These are phyloP conservation scores for Trichoderma koningiopsis DNA, from an alignment of 2,329 filamentous ascomycete genomes.

Conservation along the genomic window DNA sequence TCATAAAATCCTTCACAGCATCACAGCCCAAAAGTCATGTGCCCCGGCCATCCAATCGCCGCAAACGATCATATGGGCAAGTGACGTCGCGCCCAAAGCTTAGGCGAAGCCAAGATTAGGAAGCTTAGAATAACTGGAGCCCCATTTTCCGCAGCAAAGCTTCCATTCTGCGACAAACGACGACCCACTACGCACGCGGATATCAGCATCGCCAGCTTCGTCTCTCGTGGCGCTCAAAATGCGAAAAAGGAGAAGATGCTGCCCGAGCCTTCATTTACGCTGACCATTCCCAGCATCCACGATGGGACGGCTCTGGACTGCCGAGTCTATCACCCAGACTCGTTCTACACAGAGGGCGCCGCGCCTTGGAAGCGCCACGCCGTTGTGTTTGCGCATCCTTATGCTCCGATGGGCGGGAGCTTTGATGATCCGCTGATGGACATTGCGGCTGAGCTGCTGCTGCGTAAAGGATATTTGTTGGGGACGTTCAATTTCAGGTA, in stretches of 20 bases:
- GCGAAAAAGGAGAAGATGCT: constrained; percentile 46
- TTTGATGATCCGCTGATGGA: constrained; percentile 81
- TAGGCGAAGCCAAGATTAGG: constrained; percentile 4
- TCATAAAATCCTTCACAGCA: neutral
- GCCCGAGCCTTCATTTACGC: constrained; percentile 61
- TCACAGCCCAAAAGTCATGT: neutral
- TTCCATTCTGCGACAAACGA: constrained; percentile 7
- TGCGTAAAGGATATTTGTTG: constrained; percentile 73
- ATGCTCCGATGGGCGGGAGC: constrained; percentile 81
- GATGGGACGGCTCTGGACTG: constrained; percentile 77
- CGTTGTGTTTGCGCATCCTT: constrained; percentile 82
- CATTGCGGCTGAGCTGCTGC: constrained; percentile 63
- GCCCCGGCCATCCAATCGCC: neutral
- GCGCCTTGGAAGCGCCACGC: constrained; percentile 52
- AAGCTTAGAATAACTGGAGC: constrained; percentile 16
- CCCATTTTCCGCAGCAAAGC: neutral
- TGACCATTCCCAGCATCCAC: constrained; percentile 82
- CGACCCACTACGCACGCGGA: neutral
- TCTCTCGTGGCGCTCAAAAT: constrained; percentile 12
- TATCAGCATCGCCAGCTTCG: neutral
- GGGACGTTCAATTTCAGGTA: constrained; percentile 93
- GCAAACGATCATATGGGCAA: neutral
- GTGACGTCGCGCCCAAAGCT: constrained; percentile 12
- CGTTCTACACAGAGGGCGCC: constrained; percentile 40
- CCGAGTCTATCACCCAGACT: constrained; percentile 74